Evolutionary conservation across 2,329 filamentous ascomycete species (phyloP).

Genomic region (Aspergillus vadensis): DNA sequence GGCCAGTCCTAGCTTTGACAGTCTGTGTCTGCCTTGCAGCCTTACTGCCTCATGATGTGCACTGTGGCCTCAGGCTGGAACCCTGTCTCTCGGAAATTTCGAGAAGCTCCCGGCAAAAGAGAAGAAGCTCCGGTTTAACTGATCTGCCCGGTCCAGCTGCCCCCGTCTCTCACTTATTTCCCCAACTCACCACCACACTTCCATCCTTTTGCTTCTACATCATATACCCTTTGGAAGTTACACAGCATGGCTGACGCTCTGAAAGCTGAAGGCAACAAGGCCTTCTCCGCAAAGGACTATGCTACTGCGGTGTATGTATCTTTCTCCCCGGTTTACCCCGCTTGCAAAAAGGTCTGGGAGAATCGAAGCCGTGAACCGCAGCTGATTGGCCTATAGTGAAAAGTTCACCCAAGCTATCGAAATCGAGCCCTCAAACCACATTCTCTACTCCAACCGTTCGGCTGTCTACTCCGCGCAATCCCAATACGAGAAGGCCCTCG

Average conservation of each 20-base stretch:
- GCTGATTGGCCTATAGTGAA: constrained; percentile 58
- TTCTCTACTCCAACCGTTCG: constrained; percentile 96
- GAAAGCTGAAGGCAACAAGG: constrained; percentile 97
- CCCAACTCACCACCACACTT: constrained; percentile 3
- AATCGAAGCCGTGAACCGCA: not conserved
- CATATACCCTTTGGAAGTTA: constrained; percentile 7
- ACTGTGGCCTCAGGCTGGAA: constrained; percentile 27
- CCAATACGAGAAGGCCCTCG: constrained; percentile 79
- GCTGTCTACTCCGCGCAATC: constrained; percentile 84
- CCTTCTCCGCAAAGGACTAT: constrained; percentile 97
- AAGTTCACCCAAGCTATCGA: constrained; percentile 94
- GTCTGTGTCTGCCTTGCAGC: constrained; percentile 15
- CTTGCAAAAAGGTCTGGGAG: constrained; percentile 6
- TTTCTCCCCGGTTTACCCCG: constrained; percentile 26
- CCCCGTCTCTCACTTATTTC: constrained; percentile 12
- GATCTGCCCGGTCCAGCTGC: constrained; percentile 13
- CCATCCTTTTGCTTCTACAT: not conserved
- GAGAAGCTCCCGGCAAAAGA: constrained; percentile 39
- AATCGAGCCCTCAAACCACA: constrained; percentile 85
- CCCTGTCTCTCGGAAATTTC: constrained; percentile 44
- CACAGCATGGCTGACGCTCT: constrained; percentile 72
- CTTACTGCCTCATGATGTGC: constrained; percentile 8
- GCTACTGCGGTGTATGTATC: constrained; percentile 88
- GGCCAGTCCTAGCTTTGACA: constrained; percentile 8
- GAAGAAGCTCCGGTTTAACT: constrained; percentile 25